Percentiles rank a stretch among this genome's conserved stretches.
Conservation (phyloP, 495 filamentous ascomycete species). For the Aspergillus homomorphus region DNA sequence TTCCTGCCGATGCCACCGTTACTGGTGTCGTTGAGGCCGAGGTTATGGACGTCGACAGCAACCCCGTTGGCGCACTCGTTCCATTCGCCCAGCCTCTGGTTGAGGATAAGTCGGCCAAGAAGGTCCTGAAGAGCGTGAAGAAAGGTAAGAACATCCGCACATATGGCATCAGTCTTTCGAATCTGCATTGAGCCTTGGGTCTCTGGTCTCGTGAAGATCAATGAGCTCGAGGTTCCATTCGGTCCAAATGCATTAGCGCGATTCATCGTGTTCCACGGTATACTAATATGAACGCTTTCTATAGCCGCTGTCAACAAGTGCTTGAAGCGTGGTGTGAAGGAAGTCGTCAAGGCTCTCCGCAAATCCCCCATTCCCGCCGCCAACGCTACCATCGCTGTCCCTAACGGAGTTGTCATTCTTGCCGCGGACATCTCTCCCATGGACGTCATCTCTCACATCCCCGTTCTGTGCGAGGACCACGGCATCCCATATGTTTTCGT, state of each 20-base stretch:
- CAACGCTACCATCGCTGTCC: conserved; percentile 48
- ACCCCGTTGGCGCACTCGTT: conserved; percentile 69
- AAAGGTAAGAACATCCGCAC: conserved; percentile 61
- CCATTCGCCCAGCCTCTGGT: conserved; percentile 92
- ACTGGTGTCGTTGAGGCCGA: conserved; percentile 44
- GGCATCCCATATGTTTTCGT: conserved; percentile 93
- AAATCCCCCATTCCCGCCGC: conserved; percentile 65
- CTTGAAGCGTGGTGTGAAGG: conserved; percentile 96
- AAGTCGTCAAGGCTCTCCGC: conserved; percentile 94
- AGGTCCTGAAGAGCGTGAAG: conserved; percentile 88
- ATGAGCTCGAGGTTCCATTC: background rate
- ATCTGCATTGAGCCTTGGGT: background rate
- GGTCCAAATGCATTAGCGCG: background rate
- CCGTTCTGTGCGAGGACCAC: conserved; percentile 96
- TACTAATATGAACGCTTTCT: conserved; percentile 21
- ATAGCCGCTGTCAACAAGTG: conserved; percentile 86
- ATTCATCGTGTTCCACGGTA: background rate
- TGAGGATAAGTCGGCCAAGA: conserved; percentile 88
- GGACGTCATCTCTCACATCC: conserved; percentile 97
- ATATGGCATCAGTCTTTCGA: background rate
- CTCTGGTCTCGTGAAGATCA: background rate
- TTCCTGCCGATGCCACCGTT: conserved; percentile 30
- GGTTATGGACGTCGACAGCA: conserved; percentile 47
- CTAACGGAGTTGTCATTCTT: conserved; percentile 78
- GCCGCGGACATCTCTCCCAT: conserved; percentile 95